Percentiles rank a stretch among this genome's conserved stretches.
Evolutionary conservation across 768 basidiomycete species (phyloP).

Genomic region (Gloeophyllum trabeum): DNA sequence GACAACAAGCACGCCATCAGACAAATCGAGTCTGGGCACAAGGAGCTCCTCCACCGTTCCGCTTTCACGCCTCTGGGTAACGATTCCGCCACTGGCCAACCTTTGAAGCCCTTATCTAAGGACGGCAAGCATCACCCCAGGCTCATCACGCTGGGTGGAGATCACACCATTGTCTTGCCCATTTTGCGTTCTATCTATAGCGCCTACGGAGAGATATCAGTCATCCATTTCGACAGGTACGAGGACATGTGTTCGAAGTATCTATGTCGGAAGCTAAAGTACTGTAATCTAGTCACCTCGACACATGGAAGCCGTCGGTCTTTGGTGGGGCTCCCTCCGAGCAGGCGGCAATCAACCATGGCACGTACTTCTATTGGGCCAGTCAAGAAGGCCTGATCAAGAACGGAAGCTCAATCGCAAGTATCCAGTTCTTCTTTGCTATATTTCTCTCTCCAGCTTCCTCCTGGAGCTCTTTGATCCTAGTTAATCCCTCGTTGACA

Average conservation of each 20-base stretch:
- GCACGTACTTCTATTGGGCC: constrained; percentile 88
- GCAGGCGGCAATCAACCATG: constrained; percentile 74
- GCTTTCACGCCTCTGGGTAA: constrained; percentile 54
- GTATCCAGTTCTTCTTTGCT: constrained; percentile 32
- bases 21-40: constrained; percentile 68
- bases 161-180: constrained; percentile 74
- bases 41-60: constrained; percentile 52
- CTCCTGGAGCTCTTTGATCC: constrained; percentile 47
- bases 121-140: constrained; percentile 74
- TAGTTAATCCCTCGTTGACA: constrained; percentile 47
- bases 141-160: constrained; percentile 77
- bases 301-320: constrained; percentile 68
- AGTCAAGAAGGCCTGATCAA: constrained; percentile 71
- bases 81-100: constrained; percentile 45
- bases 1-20: constrained; percentile 64
- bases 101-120: constrained; percentile 43
- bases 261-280: too few relatives aligned
- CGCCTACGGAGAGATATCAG: constrained; percentile 69
- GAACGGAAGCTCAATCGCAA: constrained; percentile 77
- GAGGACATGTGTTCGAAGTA: too few relatives aligned
- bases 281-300: too few relatives aligned
- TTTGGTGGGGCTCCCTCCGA: constrained; percentile 66
- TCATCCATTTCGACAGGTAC: constrained; percentile 87
- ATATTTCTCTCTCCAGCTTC: constrained; percentile 4
- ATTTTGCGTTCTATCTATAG: constrained; percentile 59